phyloP scores from a whole-genome alignment of 2,329 filamentous ascomycete genomes.

The Aspergillus fructus region DNA sequence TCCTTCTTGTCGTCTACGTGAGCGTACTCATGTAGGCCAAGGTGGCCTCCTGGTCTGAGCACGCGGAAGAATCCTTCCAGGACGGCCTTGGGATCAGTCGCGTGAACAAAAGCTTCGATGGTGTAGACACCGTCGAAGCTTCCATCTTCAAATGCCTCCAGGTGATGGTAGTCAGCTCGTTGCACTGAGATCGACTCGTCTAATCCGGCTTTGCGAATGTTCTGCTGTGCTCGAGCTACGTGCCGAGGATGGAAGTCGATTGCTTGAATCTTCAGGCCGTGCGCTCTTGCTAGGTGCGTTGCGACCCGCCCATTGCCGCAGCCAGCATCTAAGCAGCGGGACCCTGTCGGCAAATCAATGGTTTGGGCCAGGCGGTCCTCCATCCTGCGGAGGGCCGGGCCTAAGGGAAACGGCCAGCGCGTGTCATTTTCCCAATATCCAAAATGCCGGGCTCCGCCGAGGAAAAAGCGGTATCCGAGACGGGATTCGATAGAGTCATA shows the following conservation, averaged over 20 bases:
- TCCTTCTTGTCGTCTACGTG: slow-evolving; percentile 34
- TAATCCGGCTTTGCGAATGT: slow-evolving; percentile 30
- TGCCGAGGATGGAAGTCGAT: slow-evolving; percentile 51
- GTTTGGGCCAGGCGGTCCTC: slow-evolving; percentile 49
- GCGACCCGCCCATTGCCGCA: slow-evolving; percentile 47
- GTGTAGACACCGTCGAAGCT: slow-evolving; percentile 56
- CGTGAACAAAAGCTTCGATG: slow-evolving; percentile 58
- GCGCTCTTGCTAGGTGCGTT: slow-evolving; percentile 46
- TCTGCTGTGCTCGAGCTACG: slow-evolving; percentile 45
- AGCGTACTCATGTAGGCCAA: slow-evolving; percentile 52
- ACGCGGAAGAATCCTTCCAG: slow-evolving; percentile 50
- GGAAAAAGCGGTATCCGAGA: slow-evolving; percentile 34
- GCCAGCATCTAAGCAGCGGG: slow-evolving; percentile 32
- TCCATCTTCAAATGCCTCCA: slow-evolving; percentile 39
- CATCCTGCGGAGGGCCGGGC: slow-evolving; percentile 47
- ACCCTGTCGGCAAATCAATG: slow-evolving; percentile 34
- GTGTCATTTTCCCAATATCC: slow-evolving; percentile 50
- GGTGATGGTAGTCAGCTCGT: slow-evolving; percentile 54
- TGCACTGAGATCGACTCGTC: slow-evolving; percentile 33
- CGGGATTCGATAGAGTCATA: slow-evolving; percentile 47
- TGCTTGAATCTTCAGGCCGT: slow-evolving; percentile 41
- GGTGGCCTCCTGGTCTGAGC: slow-evolving; percentile 48
- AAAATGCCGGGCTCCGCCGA: slow-evolving; percentile 53
- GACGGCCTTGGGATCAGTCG: slow-evolving; percentile 47
- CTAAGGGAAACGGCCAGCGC: slow-evolving; percentile 51